Base-by-base conservation (phyloP, 1,284 basidiomycete species). In the Tylopilus orsonianus region DNA sequence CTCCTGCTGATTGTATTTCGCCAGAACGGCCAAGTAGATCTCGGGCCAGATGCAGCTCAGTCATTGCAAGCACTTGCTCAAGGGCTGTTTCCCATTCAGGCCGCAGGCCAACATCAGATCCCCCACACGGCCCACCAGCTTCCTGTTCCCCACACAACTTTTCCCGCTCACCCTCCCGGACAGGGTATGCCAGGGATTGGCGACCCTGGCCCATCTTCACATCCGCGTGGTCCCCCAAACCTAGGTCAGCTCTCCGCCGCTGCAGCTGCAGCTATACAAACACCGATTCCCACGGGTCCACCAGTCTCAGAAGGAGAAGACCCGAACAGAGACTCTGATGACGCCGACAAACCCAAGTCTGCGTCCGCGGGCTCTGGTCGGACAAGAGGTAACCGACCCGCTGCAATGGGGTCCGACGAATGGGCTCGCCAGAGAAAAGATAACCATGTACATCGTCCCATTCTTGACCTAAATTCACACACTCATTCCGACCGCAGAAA, bases 401-500 rank as follows among this genome's bases (percentile, higher is more conserved):
- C 80, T 4, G 72, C 77, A 1, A 82, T 85, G 75, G 83, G 83
- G 1, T 78, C 75, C 48, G 87, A 90, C 52, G 90, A 92, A 61
- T 93, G 90, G 88, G 80, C 80, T 29, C 74, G 87, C 47, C 82
- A 87, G 62, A 73, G 90, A 54, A 93, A 92, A 60, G 90, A 92
- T 60, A 93, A 92, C 56, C 90, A 93, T 67, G 89, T 89, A 59
- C 39, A 79, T 70, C 24, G 35, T 41, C 35, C 24, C 14, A 13
- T 32, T 8, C 27, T 4, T 41, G 2, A 3, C 20, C 6, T 10
- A 10, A 2, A 34, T 32, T 8, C 5, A 2, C 18, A 8, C 24
- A 5, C 48, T 58, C 22, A 48, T 35, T 44, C 19, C 18, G 14
- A 22, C n/a, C 46, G 46, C 65, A 96, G 92, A 97, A 97, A 88